These are phyloP conservation scores for Zhuliangozyma blackwelliae DNA, from an alignment of 1,139 yeast genomes.

Conservation along the genomic window DNA sequence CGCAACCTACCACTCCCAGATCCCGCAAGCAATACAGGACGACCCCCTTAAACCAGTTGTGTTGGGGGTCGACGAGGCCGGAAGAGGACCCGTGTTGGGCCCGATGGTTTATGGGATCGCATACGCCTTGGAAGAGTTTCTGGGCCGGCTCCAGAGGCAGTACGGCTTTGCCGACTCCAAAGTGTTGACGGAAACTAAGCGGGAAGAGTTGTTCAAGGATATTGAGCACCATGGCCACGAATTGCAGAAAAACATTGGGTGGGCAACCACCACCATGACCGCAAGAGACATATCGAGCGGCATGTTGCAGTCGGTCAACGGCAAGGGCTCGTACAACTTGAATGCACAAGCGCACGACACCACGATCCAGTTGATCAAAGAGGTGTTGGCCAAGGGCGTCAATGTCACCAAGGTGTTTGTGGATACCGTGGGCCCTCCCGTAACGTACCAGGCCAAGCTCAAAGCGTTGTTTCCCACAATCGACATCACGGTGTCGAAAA, in stretches of 20 bases:
- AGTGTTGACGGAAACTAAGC: constrained; percentile 66
- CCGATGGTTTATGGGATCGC: constrained; percentile 96
- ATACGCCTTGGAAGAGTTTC: constrained; percentile 62
- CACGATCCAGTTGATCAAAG: constrained; percentile 71
- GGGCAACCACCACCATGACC: constrained; percentile 82
- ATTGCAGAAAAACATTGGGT: constrained; percentile 64
- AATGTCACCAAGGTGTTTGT: constrained; percentile 70
- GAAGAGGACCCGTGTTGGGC: constrained; percentile 94
- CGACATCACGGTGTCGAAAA: constrained; percentile 82
- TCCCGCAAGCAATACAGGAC: constrained; percentile 20
- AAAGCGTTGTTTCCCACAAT: constrained; percentile 64
- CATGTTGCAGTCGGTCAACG: constrained; percentile 62
- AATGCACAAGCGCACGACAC: constrained; percentile 97
- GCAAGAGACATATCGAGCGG: constrained; percentile 86
- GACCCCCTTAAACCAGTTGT: constrained; percentile 32
- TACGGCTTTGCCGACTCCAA: constrained; percentile 94
- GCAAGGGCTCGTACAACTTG: constrained; percentile 64
- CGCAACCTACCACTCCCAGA: constrained; percentile 31
- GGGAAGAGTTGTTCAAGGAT: constrained; percentile 56
- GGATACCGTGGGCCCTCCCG: constrained; percentile 97
- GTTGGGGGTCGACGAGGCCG: constrained; percentile 96
- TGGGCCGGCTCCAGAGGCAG: constrained; percentile 42
- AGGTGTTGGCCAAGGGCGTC: constrained; percentile 56
- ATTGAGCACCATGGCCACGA: constrained; percentile 49
- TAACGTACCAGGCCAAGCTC: constrained; percentile 72